Evolutionary conservation across 73 alveolate species (phyloP), one percentile per base, ranked within the genome.

Genomic region (Paramecium biaurelia): DNA sequence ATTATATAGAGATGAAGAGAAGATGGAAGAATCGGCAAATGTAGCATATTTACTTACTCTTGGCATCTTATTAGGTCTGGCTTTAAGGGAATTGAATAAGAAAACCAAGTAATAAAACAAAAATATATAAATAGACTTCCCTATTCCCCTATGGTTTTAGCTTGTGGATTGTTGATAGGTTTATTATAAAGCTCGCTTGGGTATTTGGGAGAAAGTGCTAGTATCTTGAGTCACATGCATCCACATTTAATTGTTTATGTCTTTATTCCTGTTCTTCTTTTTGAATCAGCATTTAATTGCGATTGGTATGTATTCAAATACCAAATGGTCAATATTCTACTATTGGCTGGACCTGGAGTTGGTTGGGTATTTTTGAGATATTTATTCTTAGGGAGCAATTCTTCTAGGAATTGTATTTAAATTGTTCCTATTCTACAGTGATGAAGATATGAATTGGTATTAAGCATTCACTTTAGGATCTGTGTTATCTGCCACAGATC

Each of bases 401-500:
- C 41, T 94, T 26, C 41, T 86, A 18, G 97, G 95, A 32, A 85
- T 94, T 15, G 92, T 92, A 30, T 92, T 94, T 68, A 85, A 84
- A 30, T 38, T 70, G 32, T 79, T 94, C 85, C 58, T 94, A 38
- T 93, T 93, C 24, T 94, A 94, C 67, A 12, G 74, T 5, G 93
- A 94, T 70, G 95, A 86, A 11, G 95, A 94, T 53, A 92, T 94
- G 70, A 70, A 95, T 4, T 94, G 95, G 93, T 74, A 57, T 53
- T 92, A 93, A 37, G 94, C 97, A 24, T 93, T 94, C 35, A 72
- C 94, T 67, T 76, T 94, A 41, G 97, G 97, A 35, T 90, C 95
- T 56, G 85, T 94, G 28, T 85, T 94, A 32, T 94, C 95, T 24
- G 97, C 97, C 10, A 94, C 97, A 20, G 97, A 94, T 85, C 97